phyloP scores from a whole-genome alignment of 2,329 filamentous ascomycete species.

The Ophiostoma fasciatum region DNA sequence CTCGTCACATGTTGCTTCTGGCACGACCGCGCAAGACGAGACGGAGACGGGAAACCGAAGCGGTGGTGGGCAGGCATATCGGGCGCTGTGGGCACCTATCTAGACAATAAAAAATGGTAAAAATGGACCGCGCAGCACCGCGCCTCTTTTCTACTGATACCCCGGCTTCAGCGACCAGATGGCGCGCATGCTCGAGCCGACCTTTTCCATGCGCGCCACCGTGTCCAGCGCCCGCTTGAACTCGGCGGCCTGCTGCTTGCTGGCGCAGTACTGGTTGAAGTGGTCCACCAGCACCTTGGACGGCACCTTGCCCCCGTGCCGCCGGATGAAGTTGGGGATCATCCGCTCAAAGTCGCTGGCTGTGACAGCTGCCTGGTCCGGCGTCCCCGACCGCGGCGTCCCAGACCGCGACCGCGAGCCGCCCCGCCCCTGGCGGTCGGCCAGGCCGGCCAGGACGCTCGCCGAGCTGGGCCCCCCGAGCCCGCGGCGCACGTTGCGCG shows the following conservation, averaged over 20 bases:
- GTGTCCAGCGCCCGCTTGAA: constrained; percentile 70
- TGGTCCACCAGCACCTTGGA: constrained; percentile 82
- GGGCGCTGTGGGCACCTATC: too few relatives aligned
- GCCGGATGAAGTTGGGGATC: constrained; percentile 65
- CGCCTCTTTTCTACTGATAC: constrained; percentile 11
- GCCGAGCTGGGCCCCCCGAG: constrained; percentile 35
- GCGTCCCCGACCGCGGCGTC: constrained; percentile 27
- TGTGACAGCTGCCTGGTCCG: too few relatives aligned
- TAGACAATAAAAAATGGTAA: too few relatives aligned
- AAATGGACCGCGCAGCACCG: too few relatives aligned
- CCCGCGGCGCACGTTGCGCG: constrained; percentile 31
- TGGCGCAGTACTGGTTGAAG: constrained; percentile 68
- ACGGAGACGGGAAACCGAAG: neutral
- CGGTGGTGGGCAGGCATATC: too few relatives aligned
- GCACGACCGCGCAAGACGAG: constrained; percentile 19
- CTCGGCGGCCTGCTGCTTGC: constrained; percentile 51
- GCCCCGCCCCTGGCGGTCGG: constrained; percentile 39
- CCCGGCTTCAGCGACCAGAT: constrained; percentile 35
- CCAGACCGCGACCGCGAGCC: constrained; percentile 27
- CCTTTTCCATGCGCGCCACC: constrained; percentile 57
- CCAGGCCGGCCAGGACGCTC: constrained; percentile 40
- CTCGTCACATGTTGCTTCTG: constrained; percentile 32
- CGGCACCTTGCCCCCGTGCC: constrained; percentile 63
- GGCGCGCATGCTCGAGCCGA: constrained; percentile 34
- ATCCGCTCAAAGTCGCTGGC: constrained; percentile 51